Evolutionary conservation across 305 asterid species (phyloP).

Genomic region (Solanum hybrid): DNA sequence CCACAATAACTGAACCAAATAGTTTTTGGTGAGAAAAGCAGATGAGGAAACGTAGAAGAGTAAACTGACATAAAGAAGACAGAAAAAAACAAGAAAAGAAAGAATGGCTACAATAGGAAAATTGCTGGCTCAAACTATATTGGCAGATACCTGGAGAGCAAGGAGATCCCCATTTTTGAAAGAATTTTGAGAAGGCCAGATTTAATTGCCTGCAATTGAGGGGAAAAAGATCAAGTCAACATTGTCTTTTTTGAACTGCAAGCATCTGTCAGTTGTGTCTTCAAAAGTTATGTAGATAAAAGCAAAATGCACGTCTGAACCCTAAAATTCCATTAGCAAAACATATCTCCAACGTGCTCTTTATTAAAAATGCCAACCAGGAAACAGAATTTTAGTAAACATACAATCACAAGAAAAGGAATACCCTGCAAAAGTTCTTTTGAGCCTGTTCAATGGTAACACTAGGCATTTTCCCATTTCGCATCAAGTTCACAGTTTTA

Average conservation of each 20-base stretch:
- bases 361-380: background rate
- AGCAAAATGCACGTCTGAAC: background rate
- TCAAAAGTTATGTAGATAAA: background rate
- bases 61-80: slow-evolving; percentile 1
- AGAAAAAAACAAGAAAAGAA: background rate
- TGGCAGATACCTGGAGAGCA: slow-evolving; percentile 75
- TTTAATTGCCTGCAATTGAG: slow-evolving; percentile 61
- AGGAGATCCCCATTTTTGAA: slow-evolving; percentile 97
- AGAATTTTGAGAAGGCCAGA: slow-evolving; percentile 92
- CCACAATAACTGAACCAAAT: slow-evolving; percentile 72
- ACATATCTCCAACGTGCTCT: background rate
- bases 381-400: background rate
- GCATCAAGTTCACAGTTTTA: slow-evolving; percentile 95
- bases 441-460: slow-evolving; percentile 96
- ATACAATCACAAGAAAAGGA: background rate
- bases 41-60: slow-evolving; percentile 8
- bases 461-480: slow-evolving; percentile 97
- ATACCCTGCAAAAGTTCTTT: slow-evolving; percentile 87
- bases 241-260: background rate
- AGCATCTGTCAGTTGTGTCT: background rate
- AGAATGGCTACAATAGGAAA: background rate
- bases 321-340: background rate
- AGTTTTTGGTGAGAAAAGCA: slow-evolving; percentile 14
- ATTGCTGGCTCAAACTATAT: background rate
- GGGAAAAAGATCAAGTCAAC: background rate